Evolutionary conservation across 192 early-diverging fungal species (phyloP), one percentile per base, ranked within the genome.

Genomic region (Rhizophagus clarus): DNA sequence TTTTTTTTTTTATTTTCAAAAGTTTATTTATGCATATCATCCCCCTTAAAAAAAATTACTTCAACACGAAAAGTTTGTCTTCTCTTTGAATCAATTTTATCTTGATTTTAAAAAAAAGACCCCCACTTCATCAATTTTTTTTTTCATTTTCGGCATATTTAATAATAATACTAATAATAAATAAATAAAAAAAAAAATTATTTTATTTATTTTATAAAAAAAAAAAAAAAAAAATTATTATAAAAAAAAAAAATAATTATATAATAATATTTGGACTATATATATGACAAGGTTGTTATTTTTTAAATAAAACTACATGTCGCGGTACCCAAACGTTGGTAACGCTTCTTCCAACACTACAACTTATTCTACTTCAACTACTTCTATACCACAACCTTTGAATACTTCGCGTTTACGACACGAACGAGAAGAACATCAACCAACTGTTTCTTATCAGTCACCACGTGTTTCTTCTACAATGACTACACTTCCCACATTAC

Each of bases 401-500:
- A 12, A 12, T 64, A 28, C 63, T 70, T 70, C 68, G 37, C 68
- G 68, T 70, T 70, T 37, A 11, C 68, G 34, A 40, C 12, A 70
- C 68, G 34, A 70, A 24, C 68, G 12, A 68, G 29, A 70, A 40
- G 20, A 70, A 40, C 68, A 66, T 31, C 24, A 66, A 66, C 26
- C 31, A 64, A 24, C 12, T 29, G 28, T 24, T 64, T 1, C 22
- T 70, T 70, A 34, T n/a, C 37, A 34, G 10, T 10, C 32, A n/a
- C 37, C 32, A 8, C 34, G 10, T 10, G 31, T 32, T 69, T 69
- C 67, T 34, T 37, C 68, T 2, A 40, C 20, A 24, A 74, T 74
- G 72, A 32, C 28, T 29, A 56, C 72, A 15, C 47, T 51, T 29
- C 72, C 72, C 60, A 74, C 72, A 34, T 74, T 74, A 32, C 72